phyloP scores from a whole-genome alignment of 106 monocot genomes.

The Acorus calamus region DNA sequence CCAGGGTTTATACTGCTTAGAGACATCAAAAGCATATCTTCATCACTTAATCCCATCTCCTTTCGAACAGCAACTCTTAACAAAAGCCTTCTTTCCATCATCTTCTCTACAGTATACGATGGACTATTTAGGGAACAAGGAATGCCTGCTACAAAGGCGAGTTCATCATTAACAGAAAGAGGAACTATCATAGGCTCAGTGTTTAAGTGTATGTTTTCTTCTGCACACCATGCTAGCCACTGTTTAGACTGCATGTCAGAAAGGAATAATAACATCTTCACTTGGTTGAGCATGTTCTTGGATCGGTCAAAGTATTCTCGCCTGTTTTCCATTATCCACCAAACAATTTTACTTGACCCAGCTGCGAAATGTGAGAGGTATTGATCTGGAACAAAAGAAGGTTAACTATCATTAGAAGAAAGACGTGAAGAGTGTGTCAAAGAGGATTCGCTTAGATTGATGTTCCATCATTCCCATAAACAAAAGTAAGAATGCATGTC shows the following conservation, averaged over 20 bases:
- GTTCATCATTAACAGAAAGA: conserved; percentile 87
- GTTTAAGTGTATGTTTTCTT: conserved; percentile 58
- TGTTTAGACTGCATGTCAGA: conserved; percentile 61
- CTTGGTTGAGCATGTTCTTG: conserved; percentile 60
- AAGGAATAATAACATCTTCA: conserved; percentile 63
- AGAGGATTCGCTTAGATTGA: too few species aligned
- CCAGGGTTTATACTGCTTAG: conserved; percentile 87
- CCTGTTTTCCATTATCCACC: conserved; percentile 99
- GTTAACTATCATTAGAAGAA: background rate
- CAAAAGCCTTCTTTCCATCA: conserved; percentile 51
- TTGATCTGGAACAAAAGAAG: conserved; percentile 48
- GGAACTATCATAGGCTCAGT: conserved; percentile 54
- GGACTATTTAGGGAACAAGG: conserved; percentile 59
- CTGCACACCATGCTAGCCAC: conserved; percentile 83
- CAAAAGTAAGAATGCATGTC: too few species aligned
- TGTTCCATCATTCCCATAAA: too few species aligned
- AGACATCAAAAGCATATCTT: conserved; percentile 74
- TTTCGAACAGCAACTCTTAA: conserved; percentile 59
- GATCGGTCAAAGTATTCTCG: conserved; percentile 81
- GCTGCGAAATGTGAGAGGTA: conserved; percentile 42
- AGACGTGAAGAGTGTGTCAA: background rate
- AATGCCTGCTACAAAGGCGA: conserved; percentile 80
- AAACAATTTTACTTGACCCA: conserved; percentile 55
- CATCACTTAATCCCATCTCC: conserved; percentile 75
- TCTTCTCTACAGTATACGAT: conserved; percentile 47